These are phyloP conservation scores for Neonectria neomacrospora DNA, from an alignment of 2,329 filamentous ascomycete species.

Conservation along the genomic window DNA sequence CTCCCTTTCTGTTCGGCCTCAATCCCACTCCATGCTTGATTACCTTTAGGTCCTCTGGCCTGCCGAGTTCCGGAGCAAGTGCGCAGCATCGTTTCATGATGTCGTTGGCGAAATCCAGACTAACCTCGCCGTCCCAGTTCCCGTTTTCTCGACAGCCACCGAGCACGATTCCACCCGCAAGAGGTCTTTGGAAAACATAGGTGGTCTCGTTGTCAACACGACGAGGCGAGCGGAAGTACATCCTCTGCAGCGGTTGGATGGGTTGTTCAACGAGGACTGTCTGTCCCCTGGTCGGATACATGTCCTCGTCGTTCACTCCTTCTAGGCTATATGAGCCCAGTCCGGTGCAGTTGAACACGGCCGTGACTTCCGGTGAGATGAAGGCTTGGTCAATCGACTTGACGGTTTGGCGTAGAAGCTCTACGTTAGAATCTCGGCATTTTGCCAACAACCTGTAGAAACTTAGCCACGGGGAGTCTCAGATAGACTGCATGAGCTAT, in stretches of 20 bases:
- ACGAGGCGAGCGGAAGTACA: slow-evolving; percentile 54
- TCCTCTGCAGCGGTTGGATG: slow-evolving; percentile 49
- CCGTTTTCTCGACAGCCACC: slow-evolving; percentile 48
- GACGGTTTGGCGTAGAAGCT: slow-evolving; percentile 68
- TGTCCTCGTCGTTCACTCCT: slow-evolving; percentile 76
- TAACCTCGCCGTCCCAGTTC: slow-evolving; percentile 47
- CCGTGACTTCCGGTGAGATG: slow-evolving; percentile 62
- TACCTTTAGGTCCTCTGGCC: slow-evolving; percentile 48
- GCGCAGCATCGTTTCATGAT: slow-evolving; percentile 50
- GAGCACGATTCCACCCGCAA: slow-evolving; percentile 5
- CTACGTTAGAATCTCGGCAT: slow-evolving; percentile 73
- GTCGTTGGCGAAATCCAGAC: slow-evolving; percentile 45
- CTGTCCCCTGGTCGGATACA: slow-evolving; percentile 71
- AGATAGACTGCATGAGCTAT: too few species aligned
- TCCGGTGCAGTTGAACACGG: slow-evolving; percentile 81
- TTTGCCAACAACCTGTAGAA: slow-evolving; percentile 69
- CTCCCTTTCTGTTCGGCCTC: slow-evolving; percentile 43
- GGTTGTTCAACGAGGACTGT: slow-evolving; percentile 52
- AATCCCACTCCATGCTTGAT: slow-evolving; percentile 49
- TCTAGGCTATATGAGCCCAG: slow-evolving; percentile 76
- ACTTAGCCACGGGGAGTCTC: too few species aligned
- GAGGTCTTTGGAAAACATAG: slow-evolving; percentile 4
- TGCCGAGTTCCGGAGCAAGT: slow-evolving; percentile 48
- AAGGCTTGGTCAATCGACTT: slow-evolving; percentile 74
- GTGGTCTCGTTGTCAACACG: slow-evolving; percentile 5